These are phyloP conservation scores for Sordariomycetes sp. DNA, from an alignment of 2,329 filamentous ascomycete species.

Conservation along the genomic window DNA sequence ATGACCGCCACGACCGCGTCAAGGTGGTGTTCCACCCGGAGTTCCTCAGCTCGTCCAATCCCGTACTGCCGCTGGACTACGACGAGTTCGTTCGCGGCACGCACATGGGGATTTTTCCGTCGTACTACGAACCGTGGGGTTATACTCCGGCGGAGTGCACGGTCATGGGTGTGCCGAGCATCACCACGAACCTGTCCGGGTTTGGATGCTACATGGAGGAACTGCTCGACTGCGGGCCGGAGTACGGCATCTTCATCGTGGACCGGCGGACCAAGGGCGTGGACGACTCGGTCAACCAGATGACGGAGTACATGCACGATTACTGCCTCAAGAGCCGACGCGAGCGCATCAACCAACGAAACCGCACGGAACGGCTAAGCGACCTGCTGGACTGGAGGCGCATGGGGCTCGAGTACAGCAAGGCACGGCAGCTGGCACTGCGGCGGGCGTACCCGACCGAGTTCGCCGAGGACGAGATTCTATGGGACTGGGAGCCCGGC, in stretches of 20 bases:
- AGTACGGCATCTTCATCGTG: conserved; percentile 99
- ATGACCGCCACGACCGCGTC: conserved; percentile 87
- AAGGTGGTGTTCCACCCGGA: conserved; percentile 98
- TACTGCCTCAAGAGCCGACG: conserved; percentile 88
- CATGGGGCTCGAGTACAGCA: conserved; percentile 99
- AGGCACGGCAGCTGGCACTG: conserved; percentile 85
- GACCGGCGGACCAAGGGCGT: conserved; percentile 92
- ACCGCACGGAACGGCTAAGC: conserved; percentile 87
- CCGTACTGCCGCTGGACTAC: conserved; percentile 90
- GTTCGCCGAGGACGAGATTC: conserved; percentile 71
- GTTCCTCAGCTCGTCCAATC: conserved; percentile 92
- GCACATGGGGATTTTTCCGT: conserved; percentile 89
- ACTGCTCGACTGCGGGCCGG: conserved; percentile 78
- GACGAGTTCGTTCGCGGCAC: conserved; percentile 98
- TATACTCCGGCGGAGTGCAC: conserved; percentile 98
- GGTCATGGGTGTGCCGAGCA: conserved; percentile 97
- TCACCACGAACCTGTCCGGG: conserved; percentile 94
- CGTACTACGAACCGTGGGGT: conserved; percentile 98
- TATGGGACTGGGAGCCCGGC: conserved; percentile 83
- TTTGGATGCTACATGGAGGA: conserved; percentile 99
- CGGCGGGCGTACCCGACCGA: conserved; percentile 83
- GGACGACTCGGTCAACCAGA: conserved; percentile 94
- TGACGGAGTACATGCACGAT: conserved; percentile 72
- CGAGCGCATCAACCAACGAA: conserved; percentile 97
- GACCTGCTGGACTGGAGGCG: conserved; percentile 98